Evolutionary conservation across 2,329 filamentous ascomycete genomes (phyloP).

Genomic region (Lachnellula cervina): DNA sequence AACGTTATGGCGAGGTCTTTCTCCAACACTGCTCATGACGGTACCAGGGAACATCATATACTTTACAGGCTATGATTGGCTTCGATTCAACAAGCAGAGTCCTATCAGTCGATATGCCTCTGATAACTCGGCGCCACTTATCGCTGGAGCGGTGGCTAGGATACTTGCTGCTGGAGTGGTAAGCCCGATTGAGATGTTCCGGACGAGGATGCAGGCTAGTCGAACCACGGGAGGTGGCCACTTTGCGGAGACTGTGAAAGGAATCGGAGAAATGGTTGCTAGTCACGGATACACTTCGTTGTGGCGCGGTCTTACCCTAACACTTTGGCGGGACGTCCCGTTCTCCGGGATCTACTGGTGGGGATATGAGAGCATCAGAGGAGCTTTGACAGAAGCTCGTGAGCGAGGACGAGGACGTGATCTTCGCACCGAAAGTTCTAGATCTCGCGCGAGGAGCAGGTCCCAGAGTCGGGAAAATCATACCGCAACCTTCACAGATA

Average conservation of each 20-base stretch:
- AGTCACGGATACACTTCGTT: slow-evolving; percentile 72
- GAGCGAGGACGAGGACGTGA: slow-evolving; percentile 44
- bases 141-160: slow-evolving; percentile 74
- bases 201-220: slow-evolving; percentile 84
- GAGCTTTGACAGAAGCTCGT: slow-evolving; percentile 64
- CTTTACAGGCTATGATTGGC: slow-evolving; percentile 95
- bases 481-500: slow-evolving; percentile 75
- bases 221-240: slow-evolving; percentile 56
- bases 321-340: slow-evolving; percentile 93
- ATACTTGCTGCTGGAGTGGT: slow-evolving; percentile 77
- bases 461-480: slow-evolving; percentile 66
- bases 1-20: slow-evolving; percentile 87
- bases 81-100: slow-evolving; percentile 68
- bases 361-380: slow-evolving; percentile 85
- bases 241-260: slow-evolving; percentile 72
- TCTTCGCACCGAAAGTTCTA: slow-evolving; percentile 35
- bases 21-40: slow-evolving; percentile 91
- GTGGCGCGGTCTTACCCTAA: slow-evolving; percentile 86
- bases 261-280: slow-evolving; percentile 73
- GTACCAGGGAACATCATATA: slow-evolving; percentile 97
- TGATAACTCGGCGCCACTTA: slow-evolving; percentile 72
- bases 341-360: slow-evolving; percentile 98
- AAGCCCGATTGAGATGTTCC: slow-evolving; percentile 88
- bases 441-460: slow-evolving; percentile 43
- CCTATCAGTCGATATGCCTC: slow-evolving; percentile 61